Conservation (phyloP, 805 yeast species). For the Peterozyma xylosa region DNA sequence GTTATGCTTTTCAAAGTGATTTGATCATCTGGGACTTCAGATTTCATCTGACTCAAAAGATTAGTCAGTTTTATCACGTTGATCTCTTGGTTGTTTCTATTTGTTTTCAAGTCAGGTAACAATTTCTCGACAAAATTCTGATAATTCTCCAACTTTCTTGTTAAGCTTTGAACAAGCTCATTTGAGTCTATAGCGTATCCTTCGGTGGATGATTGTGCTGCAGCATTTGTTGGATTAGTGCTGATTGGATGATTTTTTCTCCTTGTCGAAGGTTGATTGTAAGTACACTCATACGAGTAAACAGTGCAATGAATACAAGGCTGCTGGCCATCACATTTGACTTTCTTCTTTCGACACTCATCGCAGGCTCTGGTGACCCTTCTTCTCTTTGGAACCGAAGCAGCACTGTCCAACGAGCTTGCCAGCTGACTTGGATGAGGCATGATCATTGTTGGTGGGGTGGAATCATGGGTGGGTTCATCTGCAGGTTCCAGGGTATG, state of each 20-base stretch:
- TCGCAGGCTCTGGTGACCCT: constrained; percentile 74
- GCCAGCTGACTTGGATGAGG: no score
- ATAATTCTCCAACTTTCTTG: not conserved
- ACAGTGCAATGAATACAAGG: constrained; percentile 85
- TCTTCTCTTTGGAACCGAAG: constrained; percentile 35
- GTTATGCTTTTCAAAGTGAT: constrained; percentile 2
- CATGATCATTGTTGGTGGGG: no score
- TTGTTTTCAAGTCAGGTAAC: constrained; percentile 10
- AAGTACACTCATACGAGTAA: constrained; percentile 77
- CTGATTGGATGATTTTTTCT: constrained; percentile 22
- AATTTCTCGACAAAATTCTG: constrained; percentile 6
- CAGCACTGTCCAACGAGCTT: no score
- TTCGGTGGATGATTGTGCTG: not conserved
- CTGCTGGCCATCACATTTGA: constrained; percentile 71
- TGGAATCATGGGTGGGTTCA: no score
- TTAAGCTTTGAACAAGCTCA: not conserved
- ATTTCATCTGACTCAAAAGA: constrained; percentile 12
- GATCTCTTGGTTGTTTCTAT: constrained; percentile 21
- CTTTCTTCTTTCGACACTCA: constrained; percentile 67
- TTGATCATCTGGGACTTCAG: constrained; percentile 1
- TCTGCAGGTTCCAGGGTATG: no score
- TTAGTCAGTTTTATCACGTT: constrained; percentile 27
- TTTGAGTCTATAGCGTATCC: not conserved
- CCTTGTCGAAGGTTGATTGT: constrained; percentile 66
- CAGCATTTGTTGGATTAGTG: not conserved